phyloP scores from a whole-genome alignment of 1,284 basidiomycete genomes.

The Fereydounia khargensis region DNA sequence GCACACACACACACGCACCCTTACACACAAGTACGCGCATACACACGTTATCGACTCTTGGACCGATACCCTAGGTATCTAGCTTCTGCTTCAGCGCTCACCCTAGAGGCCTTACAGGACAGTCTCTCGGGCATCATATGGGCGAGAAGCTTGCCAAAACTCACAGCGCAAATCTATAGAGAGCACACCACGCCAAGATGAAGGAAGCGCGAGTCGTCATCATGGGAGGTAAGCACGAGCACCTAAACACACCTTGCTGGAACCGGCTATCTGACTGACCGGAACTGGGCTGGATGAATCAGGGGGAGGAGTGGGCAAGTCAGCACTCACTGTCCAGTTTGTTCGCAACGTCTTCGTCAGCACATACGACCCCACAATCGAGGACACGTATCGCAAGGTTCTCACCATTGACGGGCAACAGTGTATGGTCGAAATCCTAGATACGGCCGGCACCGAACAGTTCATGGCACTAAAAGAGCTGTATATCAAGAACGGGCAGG shows the following conservation, averaged over 20 bases:
- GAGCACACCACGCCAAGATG: constrained; percentile 18
- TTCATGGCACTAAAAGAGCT: constrained; percentile 51
- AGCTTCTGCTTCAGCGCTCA: neutral
- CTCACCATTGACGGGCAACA: constrained; percentile 44
- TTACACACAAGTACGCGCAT: neutral
- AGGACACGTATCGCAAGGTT: constrained; percentile 49
- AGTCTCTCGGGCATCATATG: too few species aligned
- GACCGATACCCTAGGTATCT: neutral
- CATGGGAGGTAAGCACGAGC: constrained; percentile 36
- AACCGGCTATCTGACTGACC: too few species aligned
- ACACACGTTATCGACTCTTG: too few species aligned
- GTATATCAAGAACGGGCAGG: constrained; percentile 48
- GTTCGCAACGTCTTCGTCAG: constrained; percentile 47
- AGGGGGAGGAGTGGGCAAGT: constrained; percentile 52
- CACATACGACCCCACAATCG: constrained; percentile 53
- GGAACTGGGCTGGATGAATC: too few species aligned
- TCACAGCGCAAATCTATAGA: constrained; percentile 1
- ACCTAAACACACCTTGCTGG: too few species aligned
- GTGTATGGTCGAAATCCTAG: constrained; percentile 48
- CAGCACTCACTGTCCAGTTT: constrained; percentile 48
- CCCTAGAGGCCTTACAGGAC: too few species aligned
- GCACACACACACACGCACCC: neutral
- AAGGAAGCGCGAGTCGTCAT: constrained; percentile 43
- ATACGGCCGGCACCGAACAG: constrained; percentile 51
- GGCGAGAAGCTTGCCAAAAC: neutral